phyloP scores from a whole-genome alignment of 768 basidiomycete genomes.

The Suillus bovinus region DNA sequence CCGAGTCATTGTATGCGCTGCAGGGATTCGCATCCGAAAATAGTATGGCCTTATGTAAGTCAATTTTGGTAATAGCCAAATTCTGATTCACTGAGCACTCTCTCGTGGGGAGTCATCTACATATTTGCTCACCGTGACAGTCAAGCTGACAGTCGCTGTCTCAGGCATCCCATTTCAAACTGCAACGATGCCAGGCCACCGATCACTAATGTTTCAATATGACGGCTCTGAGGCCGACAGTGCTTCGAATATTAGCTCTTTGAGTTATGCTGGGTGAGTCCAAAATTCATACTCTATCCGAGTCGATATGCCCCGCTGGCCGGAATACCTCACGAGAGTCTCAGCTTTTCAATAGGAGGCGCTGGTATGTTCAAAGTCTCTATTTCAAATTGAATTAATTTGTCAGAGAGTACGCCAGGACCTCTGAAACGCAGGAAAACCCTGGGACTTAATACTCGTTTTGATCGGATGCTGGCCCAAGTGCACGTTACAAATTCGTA shows the following conservation, averaged over 20 bases:
- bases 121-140: neutral
- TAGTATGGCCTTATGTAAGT: neutral
- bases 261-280: neutral
- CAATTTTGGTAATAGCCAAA: neutral
- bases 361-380: neutral
- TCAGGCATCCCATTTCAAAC: neutral
- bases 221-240: neutral
- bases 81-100: neutral
- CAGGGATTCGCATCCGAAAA: no score
- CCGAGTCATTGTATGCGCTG: no score
- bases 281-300: no score
- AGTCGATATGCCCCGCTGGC: neutral
- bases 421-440: slow-evolving; percentile 49
- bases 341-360: slow-evolving; percentile 9
- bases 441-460: slow-evolving; percentile 55
- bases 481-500: slow-evolving; percentile 44
- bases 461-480: slow-evolving; percentile 66
- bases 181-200: neutral
- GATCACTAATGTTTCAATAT: neutral
- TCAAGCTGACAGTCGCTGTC: no score
- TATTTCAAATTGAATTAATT: neutral
- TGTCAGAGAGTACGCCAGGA: slow-evolving; percentile 10
- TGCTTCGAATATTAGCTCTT: neutral
- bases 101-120: no score
- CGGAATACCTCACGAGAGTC: neutral